Base-by-base conservation (phyloP, 2,329 filamentous ascomycete species). In the Pochonia chlamydosporia region DNA sequence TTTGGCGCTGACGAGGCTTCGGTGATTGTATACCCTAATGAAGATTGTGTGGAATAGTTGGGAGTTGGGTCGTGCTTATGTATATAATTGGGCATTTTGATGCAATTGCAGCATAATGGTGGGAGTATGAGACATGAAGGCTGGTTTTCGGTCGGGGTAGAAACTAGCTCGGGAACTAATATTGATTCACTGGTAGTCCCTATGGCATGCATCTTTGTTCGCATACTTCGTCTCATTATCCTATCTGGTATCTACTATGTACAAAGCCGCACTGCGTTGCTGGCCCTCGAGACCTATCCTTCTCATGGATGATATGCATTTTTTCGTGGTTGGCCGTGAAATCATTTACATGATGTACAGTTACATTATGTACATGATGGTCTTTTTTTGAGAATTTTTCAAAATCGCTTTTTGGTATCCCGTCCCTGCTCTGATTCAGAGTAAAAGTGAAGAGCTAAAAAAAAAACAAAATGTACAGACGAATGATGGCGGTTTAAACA, bases 1-100 rank as follows among this genome's bases (percentile, higher is more conserved):
- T 21, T 66, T 93, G 36, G 60, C 61, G 4, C 51, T 67, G 18
- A 59, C 60, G 9, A 56, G 58, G 24, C 58, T 67, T 33, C 52
- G 56, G 40, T 66, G 47, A 58, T 26, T 11, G 6, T 20, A 40
- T 9, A 11, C 9, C 11, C 35, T 20, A 18, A 28, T 21, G 3
- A 39, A n/a, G n/a, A n/a, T n/a, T n/a, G n/a, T n/a, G n/a, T n/a
- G n/a, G n/a, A n/a, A n/a, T n/a, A n/a, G n/a, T n/a, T n/a, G n/a
- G 31, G 31, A 35, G 31, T 35, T 35, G 31, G 31, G 31, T 16
- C 3, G n/a, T n/a, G n/a, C n/a, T n/a, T n/a, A n/a, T n/a, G n/a
- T n/a, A n/a, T n/a, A n/a, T n/a, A n/a, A n/a, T n/a, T n/a, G n/a
- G n/a, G n/a, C n/a, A n/a, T n/a, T n/a, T n/a, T n/a, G n/a, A n/a